Percentiles rank a stretch among this genome's conserved stretches.
Conservation (phyloP, 2,329 filamentous ascomycete species). For the Paramyrothecium sp. region DNA sequence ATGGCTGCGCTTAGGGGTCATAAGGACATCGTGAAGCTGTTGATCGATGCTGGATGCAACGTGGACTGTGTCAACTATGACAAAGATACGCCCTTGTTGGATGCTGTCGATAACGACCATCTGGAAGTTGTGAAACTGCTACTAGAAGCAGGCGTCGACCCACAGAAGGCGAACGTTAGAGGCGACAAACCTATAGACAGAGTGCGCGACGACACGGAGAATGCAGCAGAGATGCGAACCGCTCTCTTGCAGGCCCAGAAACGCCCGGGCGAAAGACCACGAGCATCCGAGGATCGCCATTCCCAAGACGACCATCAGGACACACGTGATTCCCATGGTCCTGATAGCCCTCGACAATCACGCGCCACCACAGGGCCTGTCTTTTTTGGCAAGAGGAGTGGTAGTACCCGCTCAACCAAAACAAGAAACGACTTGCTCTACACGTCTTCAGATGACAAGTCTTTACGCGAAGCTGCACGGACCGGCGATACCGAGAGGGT, state of each 20-base stretch:
- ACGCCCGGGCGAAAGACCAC: slow-evolving; percentile 51
- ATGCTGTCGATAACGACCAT: slow-evolving; percentile 95
- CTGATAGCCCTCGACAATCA: slow-evolving; percentile 58
- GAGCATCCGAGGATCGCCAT: slow-evolving; percentile 58
- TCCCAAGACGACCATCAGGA: slow-evolving; percentile 45
- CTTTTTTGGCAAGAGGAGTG: slow-evolving; percentile 44
- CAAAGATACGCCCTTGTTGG: slow-evolving; percentile 90
- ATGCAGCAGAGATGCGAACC: slow-evolving; percentile 75
- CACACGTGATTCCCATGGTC: slow-evolving; percentile 50
- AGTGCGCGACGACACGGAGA: slow-evolving; percentile 71
- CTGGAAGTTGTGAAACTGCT: slow-evolving; percentile 83
- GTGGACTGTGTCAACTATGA: slow-evolving; percentile 77
- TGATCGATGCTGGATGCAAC: slow-evolving; percentile 82
- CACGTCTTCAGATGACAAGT: slow-evolving; percentile 62
- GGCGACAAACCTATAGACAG: slow-evolving; percentile 90
- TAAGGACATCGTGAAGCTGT: slow-evolving; percentile 80
- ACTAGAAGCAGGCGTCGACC: slow-evolving; percentile 85
- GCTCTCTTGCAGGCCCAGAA: slow-evolving; percentile 61
- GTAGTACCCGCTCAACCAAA: slow-evolving; percentile 59
- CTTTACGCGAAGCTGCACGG: slow-evolving; percentile 57
- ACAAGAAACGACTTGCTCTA: slow-evolving; percentile 64
- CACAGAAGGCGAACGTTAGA: slow-evolving; percentile 85
- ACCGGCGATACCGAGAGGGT: slow-evolving; percentile 62
- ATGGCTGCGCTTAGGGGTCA: slow-evolving; percentile 87
- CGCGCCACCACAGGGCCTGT: slow-evolving; percentile 40